Conservation (phyloP, 2,329 filamentous ascomycete genomes). For the Pseudogymnoascus sp. region DNA sequence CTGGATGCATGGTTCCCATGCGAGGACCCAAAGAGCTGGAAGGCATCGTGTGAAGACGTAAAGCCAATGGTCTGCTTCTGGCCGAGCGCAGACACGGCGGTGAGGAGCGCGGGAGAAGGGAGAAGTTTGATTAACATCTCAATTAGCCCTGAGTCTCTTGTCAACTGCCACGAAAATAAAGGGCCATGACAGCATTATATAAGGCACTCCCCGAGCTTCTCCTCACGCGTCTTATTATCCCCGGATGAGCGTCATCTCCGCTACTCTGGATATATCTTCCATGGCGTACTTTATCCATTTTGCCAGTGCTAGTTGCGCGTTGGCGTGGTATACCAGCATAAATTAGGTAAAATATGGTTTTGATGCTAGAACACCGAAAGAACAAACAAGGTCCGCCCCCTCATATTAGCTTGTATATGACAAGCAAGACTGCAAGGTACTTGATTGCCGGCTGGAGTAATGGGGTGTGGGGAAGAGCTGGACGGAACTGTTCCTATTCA, state of each 20-base stretch:
- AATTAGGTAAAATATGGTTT: conserved; percentile 1
- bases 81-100: conserved; percentile 34
- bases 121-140: conserved; percentile 12
- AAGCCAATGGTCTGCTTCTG: conserved; percentile 45
- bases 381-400: background rate
- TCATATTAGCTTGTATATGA: background rate
- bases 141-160: conserved; percentile 13
- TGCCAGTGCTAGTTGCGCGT: background rate
- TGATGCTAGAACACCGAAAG: background rate
- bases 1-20: conserved; percentile 24
- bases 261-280: conserved; percentile 9
- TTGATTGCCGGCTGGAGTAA: background rate
- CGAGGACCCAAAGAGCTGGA: conserved; percentile 14
- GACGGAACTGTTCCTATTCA: conserved; percentile 1
- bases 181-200: conserved; percentile 16
- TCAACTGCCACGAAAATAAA: background rate
- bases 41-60: background rate
- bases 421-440: background rate
- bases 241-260: background rate
- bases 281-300: conserved; percentile 1
- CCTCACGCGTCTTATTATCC: background rate
- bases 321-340: background rate
- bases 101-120: conserved; percentile 21
- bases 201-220: conserved; percentile 13
- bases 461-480: background rate